Conservation (phyloP, 495 filamentous ascomycete genomes). For the Extremus antarcticus region DNA sequence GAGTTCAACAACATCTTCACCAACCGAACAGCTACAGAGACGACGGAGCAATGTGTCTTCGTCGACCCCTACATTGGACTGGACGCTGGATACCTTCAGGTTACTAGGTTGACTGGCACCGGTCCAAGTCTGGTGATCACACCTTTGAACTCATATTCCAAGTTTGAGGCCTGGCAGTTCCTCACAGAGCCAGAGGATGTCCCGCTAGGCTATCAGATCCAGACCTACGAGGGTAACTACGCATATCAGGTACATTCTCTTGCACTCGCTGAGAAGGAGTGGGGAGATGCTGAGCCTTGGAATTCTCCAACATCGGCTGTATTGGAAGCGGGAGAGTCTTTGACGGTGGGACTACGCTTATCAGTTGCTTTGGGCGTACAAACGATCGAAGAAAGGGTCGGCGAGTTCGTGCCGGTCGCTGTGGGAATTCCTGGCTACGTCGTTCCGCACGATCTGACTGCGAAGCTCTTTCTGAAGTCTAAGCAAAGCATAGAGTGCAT, state of each 20-base stretch:
- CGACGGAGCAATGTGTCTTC: constrained; percentile 20
- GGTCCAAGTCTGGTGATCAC: constrained; percentile 40
- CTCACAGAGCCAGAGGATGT: constrained; percentile 26
- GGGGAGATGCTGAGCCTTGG: constrained; percentile 36
- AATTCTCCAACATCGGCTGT: constrained; percentile 36
- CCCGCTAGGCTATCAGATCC: constrained; percentile 34
- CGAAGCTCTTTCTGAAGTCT: constrained; percentile 32
- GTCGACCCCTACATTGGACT: constrained; percentile 43
- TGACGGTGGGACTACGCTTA: constrained; percentile 38
- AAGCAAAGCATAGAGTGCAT: constrained; percentile 11
- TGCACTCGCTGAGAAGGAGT: constrained; percentile 42
- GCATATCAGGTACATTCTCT: constrained; percentile 40
- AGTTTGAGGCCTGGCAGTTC: constrained; percentile 41
- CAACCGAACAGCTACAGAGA: constrained; percentile 34
- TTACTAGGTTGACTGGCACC: constrained; percentile 34
- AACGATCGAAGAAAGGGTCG: constrained; percentile 33
- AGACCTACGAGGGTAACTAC: constrained; percentile 44
- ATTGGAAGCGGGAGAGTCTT: constrained; percentile 31
- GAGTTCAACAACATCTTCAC: constrained; percentile 49
- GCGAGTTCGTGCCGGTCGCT: constrained; percentile 32
- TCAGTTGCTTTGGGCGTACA: constrained; percentile 33
- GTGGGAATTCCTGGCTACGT: constrained; percentile 41
- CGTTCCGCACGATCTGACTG: constrained; percentile 33
- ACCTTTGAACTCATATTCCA: constrained; percentile 33
- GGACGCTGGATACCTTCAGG: constrained; percentile 41